phyloP scores from a whole-genome alignment of 176 grass and related monocot genomes.

The Alopecurus myosuroides region DNA sequence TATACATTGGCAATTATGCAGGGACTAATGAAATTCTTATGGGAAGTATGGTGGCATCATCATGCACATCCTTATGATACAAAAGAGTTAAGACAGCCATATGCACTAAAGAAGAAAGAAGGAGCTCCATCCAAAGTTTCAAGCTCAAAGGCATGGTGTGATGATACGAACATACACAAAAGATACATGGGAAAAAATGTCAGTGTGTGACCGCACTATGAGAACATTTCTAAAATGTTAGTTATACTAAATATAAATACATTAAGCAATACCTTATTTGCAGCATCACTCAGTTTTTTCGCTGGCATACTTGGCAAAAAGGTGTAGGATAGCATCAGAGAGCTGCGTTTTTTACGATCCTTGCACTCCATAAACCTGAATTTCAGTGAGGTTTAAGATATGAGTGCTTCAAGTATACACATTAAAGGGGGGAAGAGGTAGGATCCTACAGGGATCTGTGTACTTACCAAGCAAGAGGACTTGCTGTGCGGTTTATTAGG shows the following conservation, averaged over 20 bases:
- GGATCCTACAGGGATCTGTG: background rate
- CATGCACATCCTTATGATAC: background rate
- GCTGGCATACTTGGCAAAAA: conserved; percentile 79
- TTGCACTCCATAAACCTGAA: conserved; percentile 99
- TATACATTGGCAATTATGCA: background rate
- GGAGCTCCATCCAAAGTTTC: background rate
- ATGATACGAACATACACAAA: background rate
- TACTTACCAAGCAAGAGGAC: conserved; percentile 86
- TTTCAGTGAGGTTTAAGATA: conserved; percentile 55
- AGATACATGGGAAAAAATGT: background rate
- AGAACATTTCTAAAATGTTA: background rate
- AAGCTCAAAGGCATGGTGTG: background rate
- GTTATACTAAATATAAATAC: background rate
- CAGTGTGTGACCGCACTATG: background rate
- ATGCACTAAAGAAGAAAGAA: background rate
- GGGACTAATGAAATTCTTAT: background rate
- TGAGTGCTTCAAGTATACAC: conserved; percentile 25
- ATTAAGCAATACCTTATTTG: conserved; percentile 54
- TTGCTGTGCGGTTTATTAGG: conserved; percentile 88
- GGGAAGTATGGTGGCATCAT: background rate
- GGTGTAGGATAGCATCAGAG: conserved; percentile 71
- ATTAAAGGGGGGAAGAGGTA: background rate
- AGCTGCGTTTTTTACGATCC: conserved; percentile 70
- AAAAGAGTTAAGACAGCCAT: background rate
- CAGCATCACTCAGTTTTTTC: conserved; percentile 67